A percentile compares a stretch with the other conserved stretches of the same genome.
Conservation (phyloP, 2,329 filamentous ascomycete genomes). For the Keithomyces neogunnii region DNA sequence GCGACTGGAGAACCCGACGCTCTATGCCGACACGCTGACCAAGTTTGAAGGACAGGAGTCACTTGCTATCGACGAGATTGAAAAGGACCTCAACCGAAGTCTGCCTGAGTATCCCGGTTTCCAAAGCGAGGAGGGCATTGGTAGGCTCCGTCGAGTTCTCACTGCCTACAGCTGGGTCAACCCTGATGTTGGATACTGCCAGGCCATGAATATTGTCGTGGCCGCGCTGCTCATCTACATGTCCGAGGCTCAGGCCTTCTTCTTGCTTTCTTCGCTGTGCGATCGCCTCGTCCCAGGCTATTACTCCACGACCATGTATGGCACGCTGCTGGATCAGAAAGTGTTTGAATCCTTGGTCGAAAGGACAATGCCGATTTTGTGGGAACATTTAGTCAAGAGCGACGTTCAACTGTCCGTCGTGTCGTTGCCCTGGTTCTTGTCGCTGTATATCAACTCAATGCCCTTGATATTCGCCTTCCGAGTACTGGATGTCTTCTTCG, state of each 20-base stretch:
- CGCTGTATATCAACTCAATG: constrained; percentile 99
- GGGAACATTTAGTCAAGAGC: constrained; percentile 95
- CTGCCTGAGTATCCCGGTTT: constrained; percentile 96
- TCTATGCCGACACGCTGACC: constrained; percentile 75
- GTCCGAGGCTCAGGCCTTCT: constrained; percentile 94
- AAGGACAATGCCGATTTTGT: constrained; percentile 95
- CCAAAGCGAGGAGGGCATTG: constrained; percentile 92
- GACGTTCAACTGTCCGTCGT: constrained; percentile 97
- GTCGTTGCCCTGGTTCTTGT: constrained; percentile 95
- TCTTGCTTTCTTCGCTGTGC: constrained; percentile 82
- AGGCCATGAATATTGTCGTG: constrained; percentile 99
- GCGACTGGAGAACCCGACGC: constrained; percentile 73
- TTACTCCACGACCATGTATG: constrained; percentile 99
- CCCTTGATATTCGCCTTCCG: constrained; percentile 94
- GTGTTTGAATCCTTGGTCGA: constrained; percentile 98
- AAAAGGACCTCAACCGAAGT: constrained; percentile 95
- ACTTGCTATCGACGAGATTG: constrained; percentile 95
- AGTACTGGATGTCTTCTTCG: constrained; percentile 94
- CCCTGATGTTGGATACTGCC: constrained; percentile 92
- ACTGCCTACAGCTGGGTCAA: constrained; percentile 98
- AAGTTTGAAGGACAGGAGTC: constrained; percentile 83
- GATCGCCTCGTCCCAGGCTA: constrained; percentile 91
- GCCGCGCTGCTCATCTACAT: constrained; percentile 98
- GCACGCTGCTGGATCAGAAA: constrained; percentile 89
- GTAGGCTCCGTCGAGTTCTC: constrained; percentile 76